Evolutionary conservation across 257 asterid species (phyloP).

Genomic region (Lantana camara): DNA sequence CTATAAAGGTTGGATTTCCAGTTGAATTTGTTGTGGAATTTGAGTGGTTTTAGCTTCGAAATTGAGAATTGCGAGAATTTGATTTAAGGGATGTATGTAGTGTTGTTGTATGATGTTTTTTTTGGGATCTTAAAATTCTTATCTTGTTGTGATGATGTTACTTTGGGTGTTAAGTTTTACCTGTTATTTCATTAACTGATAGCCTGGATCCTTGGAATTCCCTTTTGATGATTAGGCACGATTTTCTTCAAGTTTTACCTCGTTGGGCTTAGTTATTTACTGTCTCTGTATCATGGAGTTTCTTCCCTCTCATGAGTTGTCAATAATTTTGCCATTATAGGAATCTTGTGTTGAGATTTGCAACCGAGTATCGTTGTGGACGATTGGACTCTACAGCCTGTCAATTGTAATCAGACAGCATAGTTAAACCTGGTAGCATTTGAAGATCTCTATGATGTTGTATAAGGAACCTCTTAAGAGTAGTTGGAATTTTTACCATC

Average conservation of each 20-base stretch:
- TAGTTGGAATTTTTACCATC: neutral
- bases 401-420: slow-evolving; percentile 7
- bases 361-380: slow-evolving; percentile 7
- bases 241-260: neutral
- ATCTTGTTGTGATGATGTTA: slow-evolving; percentile 10
- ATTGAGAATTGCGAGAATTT: slow-evolving; percentile 14
- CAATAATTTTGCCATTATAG: neutral
- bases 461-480: slow-evolving; percentile 2
- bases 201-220: slow-evolving; percentile 2
- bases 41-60: neutral
- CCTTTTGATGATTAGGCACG: slow-evolving; percentile 10
- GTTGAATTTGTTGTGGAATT: neutral
- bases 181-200: neutral
- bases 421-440: slow-evolving; percentile 12
- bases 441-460: neutral
- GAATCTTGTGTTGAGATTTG: slow-evolving; percentile 4
- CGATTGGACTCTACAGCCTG: neutral
- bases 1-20: slow-evolving; percentile 61
- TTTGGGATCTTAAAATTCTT: slow-evolving; percentile 4
- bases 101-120: neutral
- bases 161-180: slow-evolving; percentile 16
- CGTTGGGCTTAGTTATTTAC: neutral
- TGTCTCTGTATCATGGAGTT: neutral
- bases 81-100: neutral
- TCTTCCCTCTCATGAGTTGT: slow-evolving; percentile 18